Evolutionary conservation across 176 grass and related monocot species (phyloP).

Genomic region (Lolium rigidum): DNA sequence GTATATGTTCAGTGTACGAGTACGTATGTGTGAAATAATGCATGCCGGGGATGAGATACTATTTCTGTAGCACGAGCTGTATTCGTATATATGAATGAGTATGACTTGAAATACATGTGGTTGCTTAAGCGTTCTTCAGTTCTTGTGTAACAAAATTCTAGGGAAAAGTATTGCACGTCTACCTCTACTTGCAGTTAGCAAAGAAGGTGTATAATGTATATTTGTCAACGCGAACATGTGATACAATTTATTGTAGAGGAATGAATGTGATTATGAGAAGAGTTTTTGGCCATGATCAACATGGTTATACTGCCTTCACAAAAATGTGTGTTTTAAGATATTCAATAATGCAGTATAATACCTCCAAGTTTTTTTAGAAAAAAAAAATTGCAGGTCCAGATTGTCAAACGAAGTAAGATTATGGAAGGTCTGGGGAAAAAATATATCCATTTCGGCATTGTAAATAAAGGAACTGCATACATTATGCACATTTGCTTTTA

Average conservation of each 20-base stretch:
- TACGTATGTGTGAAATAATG: constrained; percentile 13
- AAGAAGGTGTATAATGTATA: background rate
- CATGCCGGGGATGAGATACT: background rate
- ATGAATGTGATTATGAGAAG: background rate
- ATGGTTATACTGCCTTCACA: background rate
- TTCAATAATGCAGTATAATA: background rate
- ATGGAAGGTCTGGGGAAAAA: background rate
- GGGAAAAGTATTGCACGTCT: background rate
- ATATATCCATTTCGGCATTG: background rate
- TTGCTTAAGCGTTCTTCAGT: background rate
- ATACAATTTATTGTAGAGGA: background rate
- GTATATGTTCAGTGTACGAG: background rate
- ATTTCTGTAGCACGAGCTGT: background rate
- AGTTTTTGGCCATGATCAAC: background rate
- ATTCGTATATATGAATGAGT: background rate
- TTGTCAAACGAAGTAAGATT: background rate
- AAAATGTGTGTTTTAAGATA: background rate
- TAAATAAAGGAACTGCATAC: background rate
- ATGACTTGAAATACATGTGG: background rate
- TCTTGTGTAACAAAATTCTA: background rate
- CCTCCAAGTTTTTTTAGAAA: background rate
- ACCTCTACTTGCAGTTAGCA: background rate
- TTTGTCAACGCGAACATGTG: background rate
- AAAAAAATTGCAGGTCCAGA: background rate
- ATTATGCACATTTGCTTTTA: background rate